Evolutionary conservation across 2,329 filamentous ascomycete genomes (phyloP).

Genomic region (Alternaria rosae): DNA sequence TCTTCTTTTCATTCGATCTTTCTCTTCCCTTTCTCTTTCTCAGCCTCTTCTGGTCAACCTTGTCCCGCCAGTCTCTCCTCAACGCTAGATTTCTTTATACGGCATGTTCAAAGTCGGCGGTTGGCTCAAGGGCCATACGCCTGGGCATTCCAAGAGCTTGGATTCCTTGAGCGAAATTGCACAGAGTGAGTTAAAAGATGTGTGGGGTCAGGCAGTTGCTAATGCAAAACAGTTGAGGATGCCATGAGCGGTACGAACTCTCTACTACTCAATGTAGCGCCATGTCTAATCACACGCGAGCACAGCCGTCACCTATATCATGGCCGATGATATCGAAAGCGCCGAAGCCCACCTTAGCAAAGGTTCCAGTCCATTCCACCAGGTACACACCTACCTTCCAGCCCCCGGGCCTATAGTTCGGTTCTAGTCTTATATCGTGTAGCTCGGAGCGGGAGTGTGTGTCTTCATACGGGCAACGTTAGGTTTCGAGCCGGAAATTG

Average conservation of each 20-base stretch:
- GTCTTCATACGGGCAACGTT: constrained; percentile 86
- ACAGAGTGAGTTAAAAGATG: constrained; percentile 53
- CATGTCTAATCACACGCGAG: constrained; percentile 37
- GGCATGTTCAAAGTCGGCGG: constrained; percentile 48
- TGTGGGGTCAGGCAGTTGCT: constrained; percentile 11
- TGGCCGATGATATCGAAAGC: constrained; percentile 88
- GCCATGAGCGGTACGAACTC: constrained; percentile 54
- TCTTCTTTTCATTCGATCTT: background rate
- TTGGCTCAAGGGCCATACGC: constrained; percentile 46
- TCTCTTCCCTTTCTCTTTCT: background rate
- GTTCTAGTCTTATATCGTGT: constrained; percentile 35
- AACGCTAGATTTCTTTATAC: background rate
- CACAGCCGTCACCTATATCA: constrained; percentile 72
- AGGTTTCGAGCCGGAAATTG: constrained; percentile 90
- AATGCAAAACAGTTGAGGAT: constrained; percentile 51
- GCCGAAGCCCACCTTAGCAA: constrained; percentile 77
- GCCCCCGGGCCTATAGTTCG: background rate
- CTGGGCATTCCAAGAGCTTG: constrained; percentile 61
- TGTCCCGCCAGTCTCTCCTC: background rate
- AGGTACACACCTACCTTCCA: constrained; percentile 52
- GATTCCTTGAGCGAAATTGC: constrained; percentile 66
- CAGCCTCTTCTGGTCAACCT: background rate
- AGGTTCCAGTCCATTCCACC: constrained; percentile 78
- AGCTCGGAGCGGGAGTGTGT: constrained; percentile 80
- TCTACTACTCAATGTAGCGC: background rate